Percentiles rank a stretch among this genome's conserved stretches.
Evolutionary conservation across 768 basidiomycete genomes (phyloP).

Genomic region (Trametes sanguinea): DNA sequence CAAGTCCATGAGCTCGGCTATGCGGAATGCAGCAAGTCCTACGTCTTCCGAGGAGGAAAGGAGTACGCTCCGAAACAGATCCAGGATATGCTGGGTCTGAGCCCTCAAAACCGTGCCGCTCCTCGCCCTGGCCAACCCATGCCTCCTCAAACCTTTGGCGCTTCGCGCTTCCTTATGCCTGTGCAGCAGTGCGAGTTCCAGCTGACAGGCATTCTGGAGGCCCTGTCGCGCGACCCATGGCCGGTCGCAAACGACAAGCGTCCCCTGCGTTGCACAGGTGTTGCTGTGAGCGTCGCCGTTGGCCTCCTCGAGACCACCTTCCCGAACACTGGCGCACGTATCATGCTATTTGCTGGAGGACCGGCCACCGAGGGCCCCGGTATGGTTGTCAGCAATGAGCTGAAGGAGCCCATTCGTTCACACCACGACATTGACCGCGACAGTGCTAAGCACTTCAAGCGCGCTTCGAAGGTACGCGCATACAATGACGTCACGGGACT

Average conservation of each 20-base stretch:
- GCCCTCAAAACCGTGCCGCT: conserved; percentile 75
- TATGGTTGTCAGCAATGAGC: conserved; percentile 92
- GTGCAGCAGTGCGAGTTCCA: conserved; percentile 94
- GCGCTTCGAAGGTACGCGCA: conserved; percentile 80
- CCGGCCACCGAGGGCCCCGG: conserved; percentile 97
- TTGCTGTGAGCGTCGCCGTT: conserved; percentile 90
- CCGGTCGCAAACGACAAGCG: conserved; percentile 95
- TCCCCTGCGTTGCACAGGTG: conserved; percentile 91
- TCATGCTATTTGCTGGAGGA: conserved; percentile 96
- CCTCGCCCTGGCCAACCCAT: conserved; percentile 85
- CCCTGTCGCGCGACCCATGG: conserved; percentile 91
- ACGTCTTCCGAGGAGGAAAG: conserved; percentile 97
- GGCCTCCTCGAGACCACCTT: conserved; percentile 93
- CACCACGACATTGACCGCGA: conserved; percentile 99
- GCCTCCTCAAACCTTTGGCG: conserved; percentile 79
- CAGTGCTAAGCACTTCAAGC: conserved; percentile 95
- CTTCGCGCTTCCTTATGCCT: conserved; percentile 89
- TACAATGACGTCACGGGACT: background rate
- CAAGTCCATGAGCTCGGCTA: conserved; percentile 99
- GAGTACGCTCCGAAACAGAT: conserved; percentile 97
- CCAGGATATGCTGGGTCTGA: conserved; percentile 95
- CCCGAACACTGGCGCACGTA: conserved; percentile 92
- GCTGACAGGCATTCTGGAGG: conserved; percentile 89
- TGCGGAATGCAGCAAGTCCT: conserved; percentile 94
- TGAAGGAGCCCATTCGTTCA: conserved; percentile 96